Evolutionary conservation across 2,329 filamentous ascomycete genomes (phyloP), one percentile per base, ranked within the genome.

Genomic region (Fulvia fulva): DNA sequence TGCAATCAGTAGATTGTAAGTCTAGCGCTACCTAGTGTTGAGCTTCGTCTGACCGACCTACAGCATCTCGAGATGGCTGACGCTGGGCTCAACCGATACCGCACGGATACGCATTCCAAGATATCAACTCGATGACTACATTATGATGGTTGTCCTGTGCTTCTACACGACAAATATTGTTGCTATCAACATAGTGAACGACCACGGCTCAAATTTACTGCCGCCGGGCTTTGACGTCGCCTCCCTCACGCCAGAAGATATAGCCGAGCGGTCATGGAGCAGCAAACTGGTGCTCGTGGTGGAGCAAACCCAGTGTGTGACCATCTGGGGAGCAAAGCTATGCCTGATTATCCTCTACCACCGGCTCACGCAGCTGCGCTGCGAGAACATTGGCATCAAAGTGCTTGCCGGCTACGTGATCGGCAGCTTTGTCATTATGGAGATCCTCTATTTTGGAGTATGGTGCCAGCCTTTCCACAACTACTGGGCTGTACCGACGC

Each of bases 61-160:
- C 55, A 78, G 76, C 34, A 71, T 76, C 30, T 80, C 78, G 11
- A 74, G 78, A 30, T 72, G 69, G 21, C 71, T 79, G 34, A 71
- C 76, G 9, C 74, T 84, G 28, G 76, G 80, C 16, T 76, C 78
- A 12, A 26, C 26, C n/a, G n/a, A 50, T 3, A 12, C 21, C 12
- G 19, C 26, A 25, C 9, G 47, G 4, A 26, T 50, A 7, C 47
- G 11, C 41, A 71, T 77, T 63, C 74, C 71, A 44, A 74, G 74
- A 6, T 76, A 83, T n/a, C 79, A 82, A 64, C 65, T 78, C 25
- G 83, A 86, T 63, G 83, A 86, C 66, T 84, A 78, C 65, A 71
- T 83, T 23, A 85, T 85, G 81, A 44, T 80, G 8, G 73, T 83
- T 55, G 77, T 80, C 7, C 71, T 80, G 60, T 73, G 72, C 12